Conservation (phyloP, 495 filamentous ascomycete genomes). For the Entonaema liquescens region DNA sequence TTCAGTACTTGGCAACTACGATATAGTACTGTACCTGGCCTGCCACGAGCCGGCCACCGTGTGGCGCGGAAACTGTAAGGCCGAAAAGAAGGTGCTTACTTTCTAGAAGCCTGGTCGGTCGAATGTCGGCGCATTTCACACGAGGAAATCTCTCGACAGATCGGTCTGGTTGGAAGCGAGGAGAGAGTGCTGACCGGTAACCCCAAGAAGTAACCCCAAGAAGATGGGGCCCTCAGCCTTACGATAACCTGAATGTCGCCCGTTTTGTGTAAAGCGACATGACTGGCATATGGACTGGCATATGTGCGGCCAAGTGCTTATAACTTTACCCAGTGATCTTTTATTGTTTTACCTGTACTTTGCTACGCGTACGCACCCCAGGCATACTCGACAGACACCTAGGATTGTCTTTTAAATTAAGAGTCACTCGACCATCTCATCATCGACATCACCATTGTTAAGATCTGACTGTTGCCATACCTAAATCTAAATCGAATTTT, state of each 20-base stretch:
- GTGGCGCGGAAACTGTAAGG: conserved; percentile 25
- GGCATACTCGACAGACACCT: background rate
- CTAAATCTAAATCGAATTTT: conserved; percentile 7
- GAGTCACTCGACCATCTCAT: background rate
- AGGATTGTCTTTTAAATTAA: background rate
- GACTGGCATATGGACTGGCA: conserved; percentile 25
- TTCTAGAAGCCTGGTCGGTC: conserved; percentile 16
- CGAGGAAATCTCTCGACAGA: conserved; percentile 5
- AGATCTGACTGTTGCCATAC: conserved; percentile 2
- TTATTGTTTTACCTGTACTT: background rate
- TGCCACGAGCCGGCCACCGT: conserved; percentile 22
- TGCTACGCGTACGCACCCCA: background rate
- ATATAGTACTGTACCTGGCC: background rate
- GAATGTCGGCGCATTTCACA: conserved; percentile 21
- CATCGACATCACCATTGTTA: conserved; percentile 5
- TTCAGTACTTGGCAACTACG: background rate
- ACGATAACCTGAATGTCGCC: conserved; percentile 11
- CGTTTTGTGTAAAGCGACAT: conserved; percentile 15
- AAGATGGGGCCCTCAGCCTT: conserved; percentile 26
- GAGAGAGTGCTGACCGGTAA: conserved; percentile 36
- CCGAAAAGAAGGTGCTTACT: conserved; percentile 39
- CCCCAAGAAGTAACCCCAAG: conserved; percentile 11
- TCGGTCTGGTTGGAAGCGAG: conserved; percentile 17
- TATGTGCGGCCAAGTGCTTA: conserved; percentile 26
- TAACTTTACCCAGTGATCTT: too few relatives aligned